A percentile compares a stretch with the other conserved stretches of the same genome.
phyloP scores from a whole-genome alignment of 2,329 filamentous ascomycete genomes.

The Berkeleyomyces rouxiae region DNA sequence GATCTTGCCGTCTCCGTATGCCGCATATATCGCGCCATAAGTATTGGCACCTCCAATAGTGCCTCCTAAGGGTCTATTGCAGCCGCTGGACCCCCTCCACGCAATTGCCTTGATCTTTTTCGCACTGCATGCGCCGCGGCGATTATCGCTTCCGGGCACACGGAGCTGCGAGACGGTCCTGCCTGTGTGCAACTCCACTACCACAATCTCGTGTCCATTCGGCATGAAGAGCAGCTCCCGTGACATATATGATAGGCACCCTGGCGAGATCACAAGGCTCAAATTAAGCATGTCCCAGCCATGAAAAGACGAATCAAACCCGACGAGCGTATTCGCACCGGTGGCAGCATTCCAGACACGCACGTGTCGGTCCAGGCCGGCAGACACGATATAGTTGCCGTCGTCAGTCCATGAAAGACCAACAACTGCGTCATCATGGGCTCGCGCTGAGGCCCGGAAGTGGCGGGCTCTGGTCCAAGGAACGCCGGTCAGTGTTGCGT shows the following conservation, averaged over 20 bases:
- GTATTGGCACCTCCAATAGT: slow-evolving; percentile 42
- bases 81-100: slow-evolving; percentile 51
- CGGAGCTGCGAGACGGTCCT: slow-evolving; percentile 53
- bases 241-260: slow-evolving; percentile 34
- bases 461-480: slow-evolving; percentile 20
- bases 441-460: slow-evolving; percentile 38
- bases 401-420: slow-evolving; percentile 72
- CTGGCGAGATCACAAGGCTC: slow-evolving; percentile 47
- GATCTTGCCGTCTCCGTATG: slow-evolving; percentile 71
- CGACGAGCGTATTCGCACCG: slow-evolving; percentile 73
- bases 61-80: slow-evolving; percentile 37
- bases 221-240: slow-evolving; percentile 63
- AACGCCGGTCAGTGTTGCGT: slow-evolving; percentile 20
- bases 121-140: slow-evolving; percentile 34
- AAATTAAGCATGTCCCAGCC: slow-evolving; percentile 51
- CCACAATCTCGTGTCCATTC: slow-evolving; percentile 63
- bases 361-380: slow-evolving; percentile 70
- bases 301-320: slow-evolving; percentile 67
- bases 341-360: slow-evolving; percentile 72
- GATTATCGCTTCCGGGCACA: slow-evolving; percentile 26
- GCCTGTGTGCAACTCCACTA: slow-evolving; percentile 66
- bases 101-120: slow-evolving; percentile 58
- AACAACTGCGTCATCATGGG: slow-evolving; percentile 72
- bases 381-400: slow-evolving; percentile 57
- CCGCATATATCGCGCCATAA: slow-evolving; percentile 52